Evolutionary conservation across 2,329 filamentous ascomycete species (phyloP).

Genomic region (Nothophaeocryptopus gaeumannii): DNA sequence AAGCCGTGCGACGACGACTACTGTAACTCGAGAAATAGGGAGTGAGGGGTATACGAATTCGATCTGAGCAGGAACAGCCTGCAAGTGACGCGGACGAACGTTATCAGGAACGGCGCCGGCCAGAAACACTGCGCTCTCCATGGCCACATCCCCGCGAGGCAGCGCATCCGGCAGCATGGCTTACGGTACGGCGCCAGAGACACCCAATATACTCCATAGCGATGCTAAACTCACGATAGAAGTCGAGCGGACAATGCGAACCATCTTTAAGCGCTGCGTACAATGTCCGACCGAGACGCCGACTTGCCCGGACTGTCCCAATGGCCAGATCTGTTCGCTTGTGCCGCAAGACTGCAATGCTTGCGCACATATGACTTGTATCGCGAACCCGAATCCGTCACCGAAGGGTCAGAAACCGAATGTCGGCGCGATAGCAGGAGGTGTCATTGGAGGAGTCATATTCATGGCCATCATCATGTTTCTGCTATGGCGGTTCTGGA

Average conservation of each 20-base stretch:
- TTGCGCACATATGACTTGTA: constrained; percentile 60
- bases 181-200: constrained; percentile 2
- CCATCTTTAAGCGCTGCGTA: constrained; percentile 59
- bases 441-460: constrained; percentile 80
- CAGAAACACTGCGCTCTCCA: no score
- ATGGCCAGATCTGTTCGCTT: constrained; percentile 58
- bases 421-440: constrained; percentile 82
- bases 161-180: constrained; percentile 1
- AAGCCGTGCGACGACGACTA: constrained; percentile 3
- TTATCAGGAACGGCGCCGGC: background rate
- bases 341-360: constrained; percentile 57
- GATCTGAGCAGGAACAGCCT: background rate
- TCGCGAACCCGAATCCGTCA: constrained; percentile 41
- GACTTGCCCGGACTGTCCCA: constrained; percentile 58
- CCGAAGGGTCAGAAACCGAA: constrained; percentile 56
- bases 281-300: constrained; percentile 54
- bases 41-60: no score
- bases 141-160: background rate
- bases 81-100: background rate
- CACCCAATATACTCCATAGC: background rate
- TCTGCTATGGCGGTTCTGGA: constrained; percentile 81
- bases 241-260: constrained; percentile 29
- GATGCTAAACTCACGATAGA: constrained; percentile 3
- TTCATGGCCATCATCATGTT: constrained; percentile 72
- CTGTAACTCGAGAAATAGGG: no score